Evolutionary conservation across 2,329 filamentous ascomycete genomes (phyloP).

Genomic region (Diaporthe helianthi): DNA sequence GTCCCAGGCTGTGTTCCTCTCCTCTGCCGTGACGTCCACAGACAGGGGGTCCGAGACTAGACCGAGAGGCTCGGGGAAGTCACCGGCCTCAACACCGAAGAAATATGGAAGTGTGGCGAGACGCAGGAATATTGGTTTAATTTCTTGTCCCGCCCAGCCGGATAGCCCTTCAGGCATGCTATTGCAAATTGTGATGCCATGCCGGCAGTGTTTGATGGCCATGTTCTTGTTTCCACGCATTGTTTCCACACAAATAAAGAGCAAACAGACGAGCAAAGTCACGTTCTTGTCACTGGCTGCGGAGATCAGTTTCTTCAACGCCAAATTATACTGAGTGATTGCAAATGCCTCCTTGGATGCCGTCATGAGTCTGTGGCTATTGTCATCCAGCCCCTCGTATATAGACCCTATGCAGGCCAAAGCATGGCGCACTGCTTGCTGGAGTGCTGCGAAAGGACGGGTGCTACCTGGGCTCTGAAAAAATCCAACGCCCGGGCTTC

Average conservation of each 20-base stretch:
- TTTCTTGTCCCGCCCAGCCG: constrained; percentile 42
- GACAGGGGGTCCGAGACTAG: background rate
- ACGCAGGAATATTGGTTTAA: constrained; percentile 54
- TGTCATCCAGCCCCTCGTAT: constrained; percentile 46
- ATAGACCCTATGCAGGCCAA: constrained; percentile 57
- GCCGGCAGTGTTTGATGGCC: constrained; percentile 46
- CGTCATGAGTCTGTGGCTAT: constrained; percentile 38
- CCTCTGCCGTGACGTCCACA: background rate
- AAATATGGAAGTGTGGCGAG: constrained; percentile 50
- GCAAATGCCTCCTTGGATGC: constrained; percentile 44
- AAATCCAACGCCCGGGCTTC: constrained; percentile 38
- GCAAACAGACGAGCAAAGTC: constrained; percentile 53
- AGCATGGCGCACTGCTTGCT: constrained; percentile 54
- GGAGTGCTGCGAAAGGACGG: constrained; percentile 51
- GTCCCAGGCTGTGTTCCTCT: constrained; percentile 16
- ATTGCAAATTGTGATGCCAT: constrained; percentile 38
- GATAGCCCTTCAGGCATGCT: constrained; percentile 21
- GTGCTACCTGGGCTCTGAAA: constrained; percentile 49
- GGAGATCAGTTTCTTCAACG: constrained; percentile 52
- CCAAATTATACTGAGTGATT: constrained; percentile 56
- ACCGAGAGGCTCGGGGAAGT: constrained; percentile 28
- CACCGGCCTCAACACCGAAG: constrained; percentile 20
- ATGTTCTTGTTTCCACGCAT: constrained; percentile 51
- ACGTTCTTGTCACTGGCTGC: constrained; percentile 44
- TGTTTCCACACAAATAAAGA: constrained; percentile 59